Percentiles rank a stretch among this genome's conserved stretches.
Evolutionary conservation across 495 filamentous ascomycete species (phyloP).

Genomic region (Sphaerosporella brunnea): DNA sequence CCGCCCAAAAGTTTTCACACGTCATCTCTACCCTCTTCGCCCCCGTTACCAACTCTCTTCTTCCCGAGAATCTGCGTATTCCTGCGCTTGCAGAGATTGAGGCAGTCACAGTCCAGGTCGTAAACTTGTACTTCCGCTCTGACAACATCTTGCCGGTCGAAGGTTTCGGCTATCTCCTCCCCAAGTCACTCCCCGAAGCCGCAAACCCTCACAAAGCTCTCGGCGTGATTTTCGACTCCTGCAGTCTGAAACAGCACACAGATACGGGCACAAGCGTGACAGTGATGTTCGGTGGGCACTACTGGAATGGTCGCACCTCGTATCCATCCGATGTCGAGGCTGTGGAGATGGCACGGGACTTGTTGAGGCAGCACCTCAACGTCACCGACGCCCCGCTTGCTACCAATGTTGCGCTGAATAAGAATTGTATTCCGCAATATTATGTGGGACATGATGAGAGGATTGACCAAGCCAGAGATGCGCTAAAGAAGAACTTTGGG

Average conservation of each 20-base stretch:
- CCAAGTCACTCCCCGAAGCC: constrained; percentile 44
- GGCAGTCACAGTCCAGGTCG: constrained; percentile 68
- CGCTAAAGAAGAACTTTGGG: constrained; percentile 39
- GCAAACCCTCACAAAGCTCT: constrained; percentile 72
- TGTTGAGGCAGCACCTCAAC: constrained; percentile 55
- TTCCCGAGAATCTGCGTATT: constrained; percentile 13
- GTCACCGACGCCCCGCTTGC: constrained; percentile 42
- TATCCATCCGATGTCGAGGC: constrained; percentile 38
- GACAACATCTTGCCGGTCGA: constrained; percentile 42
- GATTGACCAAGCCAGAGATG: constrained; percentile 39
- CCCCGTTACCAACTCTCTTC: constrained; percentile 28
- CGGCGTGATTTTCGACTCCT: constrained; percentile 80
- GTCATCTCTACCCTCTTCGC: constrained; percentile 56
- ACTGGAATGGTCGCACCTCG: constrained; percentile 47
- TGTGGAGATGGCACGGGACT: constrained; percentile 43
- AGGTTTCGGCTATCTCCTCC: constrained; percentile 87
- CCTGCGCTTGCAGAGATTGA: constrained; percentile 36
- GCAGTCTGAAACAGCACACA: constrained; percentile 31
- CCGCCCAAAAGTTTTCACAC: constrained; percentile 31
- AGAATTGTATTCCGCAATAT: constrained; percentile 80
- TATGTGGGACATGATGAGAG: constrained; percentile 51
- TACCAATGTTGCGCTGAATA: constrained; percentile 43
- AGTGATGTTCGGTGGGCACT: constrained; percentile 89
- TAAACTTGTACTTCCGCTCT: constrained; percentile 69
- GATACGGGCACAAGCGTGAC: constrained; percentile 65